Conservation (phyloP, 202 grass and related monocot species). For the Carex arenaria region DNA sequence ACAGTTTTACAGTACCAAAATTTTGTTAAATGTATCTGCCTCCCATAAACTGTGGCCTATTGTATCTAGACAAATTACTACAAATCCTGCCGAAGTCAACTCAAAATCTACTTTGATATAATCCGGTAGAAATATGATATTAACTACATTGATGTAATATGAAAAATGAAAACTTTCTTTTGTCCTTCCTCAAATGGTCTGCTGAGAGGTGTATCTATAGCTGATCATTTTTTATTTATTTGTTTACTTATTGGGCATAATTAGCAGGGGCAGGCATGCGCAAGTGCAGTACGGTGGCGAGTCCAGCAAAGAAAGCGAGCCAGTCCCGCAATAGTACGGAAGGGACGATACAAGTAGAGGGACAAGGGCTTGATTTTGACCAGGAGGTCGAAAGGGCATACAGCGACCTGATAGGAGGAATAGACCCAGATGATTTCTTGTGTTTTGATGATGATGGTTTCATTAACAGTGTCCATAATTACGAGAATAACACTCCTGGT, state of each 20-base stretch:
- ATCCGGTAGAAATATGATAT: neutral
- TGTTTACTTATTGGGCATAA: neutral
- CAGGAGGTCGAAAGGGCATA: constrained; percentile 55
- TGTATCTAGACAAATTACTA: neutral
- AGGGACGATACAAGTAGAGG: neutral
- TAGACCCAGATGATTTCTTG: constrained; percentile 68
- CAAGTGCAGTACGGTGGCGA: neutral
- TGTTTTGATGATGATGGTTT: constrained; percentile 44
- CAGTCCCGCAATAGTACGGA: neutral
- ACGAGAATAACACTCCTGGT: neutral
- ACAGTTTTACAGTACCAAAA: neutral
- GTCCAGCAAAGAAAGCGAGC: neutral
- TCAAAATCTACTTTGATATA: neutral
- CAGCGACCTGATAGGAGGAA: constrained; percentile 55
- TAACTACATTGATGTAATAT: neutral
- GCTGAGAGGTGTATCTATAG: neutral
- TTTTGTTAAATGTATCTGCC: neutral
- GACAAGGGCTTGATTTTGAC: constrained; percentile 44
- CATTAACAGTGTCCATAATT: neutral
- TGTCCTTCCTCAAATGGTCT: neutral
- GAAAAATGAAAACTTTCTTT: neutral
- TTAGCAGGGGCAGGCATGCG: neutral
- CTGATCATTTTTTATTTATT: neutral
- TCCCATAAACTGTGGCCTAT: neutral
- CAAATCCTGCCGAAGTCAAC: neutral